Base-by-base conservation (phyloP, 2,329 filamentous ascomycete genomes). In the Aspergillus bombycis region DNA sequence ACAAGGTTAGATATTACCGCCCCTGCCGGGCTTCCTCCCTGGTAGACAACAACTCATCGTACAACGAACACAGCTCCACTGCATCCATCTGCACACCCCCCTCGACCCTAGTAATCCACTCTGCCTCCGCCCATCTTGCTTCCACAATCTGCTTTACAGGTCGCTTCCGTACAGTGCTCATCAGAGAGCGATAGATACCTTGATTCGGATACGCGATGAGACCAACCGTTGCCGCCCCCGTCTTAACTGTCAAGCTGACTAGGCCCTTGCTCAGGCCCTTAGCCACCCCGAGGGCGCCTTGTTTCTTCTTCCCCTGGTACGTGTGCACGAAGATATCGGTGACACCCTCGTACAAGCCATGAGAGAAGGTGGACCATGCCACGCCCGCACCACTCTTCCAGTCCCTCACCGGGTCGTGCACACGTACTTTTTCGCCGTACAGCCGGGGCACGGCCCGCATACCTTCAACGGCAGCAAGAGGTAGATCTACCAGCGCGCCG, bases 381-480 rank as follows among this genome's bases (percentile, higher is more conserved):
- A 75, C 69, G 0, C 62, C 54, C 0, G 69, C 68, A 0, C 76
- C 78, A 52, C 67, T 72, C 48, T 72, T 71, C 67, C 69, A 74
- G 41, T 74, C 72, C 11, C 65, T 70, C 7, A 79, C 71, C 9
- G 70, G 64, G 0, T 70, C 72, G 38, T 77, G 68, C 12, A 73
- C 64, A 30, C 68, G 64, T 8, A 74, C 67, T 19, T 74, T 66
- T 23, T 79, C 75, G 11, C 77, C 76, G 57, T 77, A 79, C 8
- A 79, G 63, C 21, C 62, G 71, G 0, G 78, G 78, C 1, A 74
- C 65, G 4, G 69, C 68, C 38, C 72, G 68, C 16, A 79, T 62
- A 4, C 76, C 77, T 60, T 79, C 74, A 2, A 75, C 61, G 3
- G 71, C 58, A 1, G 78, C 77, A 9, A 74, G 66, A 0, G 77